These are phyloP conservation scores for Sutorius australiensis DNA, from an alignment of 768 basidiomycete genomes.

Conservation along the genomic window DNA sequence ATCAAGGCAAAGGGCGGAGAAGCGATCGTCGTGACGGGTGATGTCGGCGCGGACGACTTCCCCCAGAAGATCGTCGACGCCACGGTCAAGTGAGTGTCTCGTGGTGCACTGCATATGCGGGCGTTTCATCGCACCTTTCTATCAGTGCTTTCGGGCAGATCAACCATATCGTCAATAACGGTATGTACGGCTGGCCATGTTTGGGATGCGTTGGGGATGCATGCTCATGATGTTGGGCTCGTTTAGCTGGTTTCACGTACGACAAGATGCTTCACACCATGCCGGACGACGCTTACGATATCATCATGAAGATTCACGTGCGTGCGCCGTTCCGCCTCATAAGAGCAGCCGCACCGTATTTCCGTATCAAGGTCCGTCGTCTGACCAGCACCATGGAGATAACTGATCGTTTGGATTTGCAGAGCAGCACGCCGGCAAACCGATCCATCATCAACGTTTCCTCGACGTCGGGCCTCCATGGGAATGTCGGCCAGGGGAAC, in stretches of 20 bases:
- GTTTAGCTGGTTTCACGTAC: conserved; percentile 67
- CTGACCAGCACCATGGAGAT: not conserved
- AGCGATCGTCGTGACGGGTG: conserved; percentile 70
- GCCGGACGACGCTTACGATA: conserved; percentile 75
- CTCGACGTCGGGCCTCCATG: conserved; percentile 78
- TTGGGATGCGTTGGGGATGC: not conserved
- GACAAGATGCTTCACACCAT: conserved; percentile 89
- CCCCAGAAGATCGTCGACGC: conserved; percentile 74
- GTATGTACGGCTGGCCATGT: conserved; percentile 36
- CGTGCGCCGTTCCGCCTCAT: conserved; percentile 83
- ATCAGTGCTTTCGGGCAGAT: conserved; percentile 75
- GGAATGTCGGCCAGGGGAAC: conserved; percentile 83
- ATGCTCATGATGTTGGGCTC: not conserved
- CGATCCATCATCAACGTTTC: conserved; percentile 81
- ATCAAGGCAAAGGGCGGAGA: conserved; percentile 72
- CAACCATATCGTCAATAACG: conserved; percentile 85
- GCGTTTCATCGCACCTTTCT: not conserved
- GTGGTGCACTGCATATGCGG: not conserved
- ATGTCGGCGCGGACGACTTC: conserved; percentile 81
- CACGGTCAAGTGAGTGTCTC: conserved; percentile 64
- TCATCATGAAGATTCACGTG: conserved; percentile 82
- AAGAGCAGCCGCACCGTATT: conserved; percentile 79
- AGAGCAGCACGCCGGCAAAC: conserved; percentile 58
- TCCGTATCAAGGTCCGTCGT: conserved; percentile 62
- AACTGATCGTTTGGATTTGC: not conserved